These are phyloP conservation scores for Castanopsis chinensis DNA, from an alignment of 306 rosid genomes.

Conservation along the genomic window DNA sequence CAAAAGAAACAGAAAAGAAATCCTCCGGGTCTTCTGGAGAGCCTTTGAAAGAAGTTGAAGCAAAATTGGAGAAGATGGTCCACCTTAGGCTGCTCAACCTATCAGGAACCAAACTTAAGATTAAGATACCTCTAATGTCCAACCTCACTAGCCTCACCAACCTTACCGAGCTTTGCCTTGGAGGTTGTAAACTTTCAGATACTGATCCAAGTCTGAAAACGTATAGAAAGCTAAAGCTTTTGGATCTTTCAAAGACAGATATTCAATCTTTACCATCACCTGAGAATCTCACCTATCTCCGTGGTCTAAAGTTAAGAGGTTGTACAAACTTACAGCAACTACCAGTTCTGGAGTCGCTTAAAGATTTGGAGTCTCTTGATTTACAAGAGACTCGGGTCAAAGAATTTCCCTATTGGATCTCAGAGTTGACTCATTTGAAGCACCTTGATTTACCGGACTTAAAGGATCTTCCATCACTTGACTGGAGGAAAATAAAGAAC, in stretches of 20 bases:
- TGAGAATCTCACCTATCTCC: constrained; percentile 7
- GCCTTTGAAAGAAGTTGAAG: neutral
- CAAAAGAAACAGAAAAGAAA: neutral
- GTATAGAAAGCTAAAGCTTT: constrained; percentile 19
- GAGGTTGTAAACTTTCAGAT: constrained; percentile 1
- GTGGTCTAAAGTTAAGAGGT: constrained; percentile 24
- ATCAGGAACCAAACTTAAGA: constrained; percentile 14
- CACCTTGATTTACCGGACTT: constrained; percentile 28
- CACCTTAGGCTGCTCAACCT: constrained; percentile 26
- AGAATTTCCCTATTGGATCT: constrained; percentile 15
- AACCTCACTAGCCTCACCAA: constrained; percentile 19
- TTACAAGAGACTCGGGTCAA: constrained; percentile 13
- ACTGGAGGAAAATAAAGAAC: constrained; percentile 12
- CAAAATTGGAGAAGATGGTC: constrained; percentile 14
- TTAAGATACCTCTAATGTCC: constrained; percentile 4
- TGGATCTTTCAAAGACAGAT: constrained; percentile 32
- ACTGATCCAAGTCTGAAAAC: neutral
- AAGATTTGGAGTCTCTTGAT: constrained; percentile 27
- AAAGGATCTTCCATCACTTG: neutral
- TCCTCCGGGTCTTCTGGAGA: neutral
- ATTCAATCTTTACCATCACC: constrained; percentile 16
- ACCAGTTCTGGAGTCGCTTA: neutral
- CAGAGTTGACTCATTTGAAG: constrained; percentile 8
- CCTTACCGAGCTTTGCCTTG: constrained; percentile 29
- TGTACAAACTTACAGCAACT: constrained; percentile 11